Evolutionary conservation across 2,329 filamentous ascomycete genomes (phyloP), one percentile per base, ranked within the genome.

Genomic region (Tolypocladium inflatum): DNA sequence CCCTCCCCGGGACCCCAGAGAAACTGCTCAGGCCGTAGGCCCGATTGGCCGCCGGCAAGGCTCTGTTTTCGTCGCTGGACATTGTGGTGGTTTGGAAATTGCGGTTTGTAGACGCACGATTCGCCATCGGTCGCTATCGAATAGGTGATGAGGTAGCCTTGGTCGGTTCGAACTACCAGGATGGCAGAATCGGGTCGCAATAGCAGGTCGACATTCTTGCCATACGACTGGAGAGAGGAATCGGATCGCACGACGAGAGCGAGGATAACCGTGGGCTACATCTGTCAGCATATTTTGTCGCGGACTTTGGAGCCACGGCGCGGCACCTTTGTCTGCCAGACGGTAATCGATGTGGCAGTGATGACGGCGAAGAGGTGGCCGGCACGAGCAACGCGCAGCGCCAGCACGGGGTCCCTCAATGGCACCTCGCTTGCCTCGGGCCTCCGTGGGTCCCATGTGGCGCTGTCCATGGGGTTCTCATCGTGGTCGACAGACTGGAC

Each of bases 311-410:
- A 11, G 33, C 51, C 41, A 45, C 30, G 35, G n/a, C 17, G 21
- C 67, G 78, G 60, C 80, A 91, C 91, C 82, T 93, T 93, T 57
- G 90, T 93, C 76, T 99, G 94, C 94, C 94, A 99, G 64, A 99
- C 81, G n/a, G 89, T 91, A 71, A 99, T 84, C 15, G 89, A 89
- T 2, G 89, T 89, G 6, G 83, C 77, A 1, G 93, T 97, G 68
- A 97, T 90, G 53, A 91, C 91, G 55, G 90, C 90, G 74, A 99
- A 97, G 61, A 85, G 76, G 67, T 92, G 88, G 45, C 92, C 92
- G 58, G 83, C 87, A 51, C 92, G 85, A 2, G 92, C 89, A 45
- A 91, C 83, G 62, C 86, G 85, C 57, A 96, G 77, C 8, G 89
- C 89, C 61, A 90, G 76, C 57, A 97, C 84, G 26, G 81, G 83